phyloP scores from a whole-genome alignment of 306 rosid species.

The Lablab purpureus region DNA sequence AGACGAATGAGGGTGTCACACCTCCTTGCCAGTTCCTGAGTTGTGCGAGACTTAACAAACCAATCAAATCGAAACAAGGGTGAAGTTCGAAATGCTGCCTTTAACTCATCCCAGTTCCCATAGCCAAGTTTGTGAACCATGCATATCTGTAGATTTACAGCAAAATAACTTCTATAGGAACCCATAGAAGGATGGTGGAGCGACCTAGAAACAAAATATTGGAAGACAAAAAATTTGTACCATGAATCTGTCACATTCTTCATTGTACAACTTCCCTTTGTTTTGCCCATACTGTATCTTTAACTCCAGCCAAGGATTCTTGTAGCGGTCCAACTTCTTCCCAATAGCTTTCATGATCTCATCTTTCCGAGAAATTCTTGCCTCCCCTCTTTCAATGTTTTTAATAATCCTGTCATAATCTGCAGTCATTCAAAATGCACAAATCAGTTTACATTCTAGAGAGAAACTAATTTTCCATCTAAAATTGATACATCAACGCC shows the following conservation, averaged over 20 bases:
- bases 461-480: slow-evolving; percentile 32
- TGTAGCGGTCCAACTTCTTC: slow-evolving; percentile 96
- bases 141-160: slow-evolving; percentile 71
- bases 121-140: slow-evolving; percentile 99
- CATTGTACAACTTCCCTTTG: slow-evolving; percentile 96
- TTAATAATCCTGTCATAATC: slow-evolving; percentile 97
- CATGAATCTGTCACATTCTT: slow-evolving; percentile 99
- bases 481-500: slow-evolving; percentile 13
- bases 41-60: slow-evolving; percentile 98
- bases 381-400: slow-evolving; percentile 99
- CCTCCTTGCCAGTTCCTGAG: slow-evolving; percentile 99
- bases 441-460: slow-evolving; percentile 12
- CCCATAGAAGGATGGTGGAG: background rate
- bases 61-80: slow-evolving; percentile 98
- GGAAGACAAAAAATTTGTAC: slow-evolving; percentile 45
- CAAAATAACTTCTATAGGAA: background rate
- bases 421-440: slow-evolving; percentile 45
- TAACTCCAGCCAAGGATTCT: slow-evolving; percentile 99
- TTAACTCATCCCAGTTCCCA: slow-evolving; percentile 99
- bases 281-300: slow-evolving; percentile 97
- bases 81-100: slow-evolving; percentile 97
- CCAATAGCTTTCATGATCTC: slow-evolving; percentile 99
- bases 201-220: slow-evolving; percentile 3
- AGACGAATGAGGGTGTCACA: slow-evolving; percentile 94
- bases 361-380: slow-evolving; percentile 97